phyloP scores from a whole-genome alignment of 2,329 filamentous ascomycete species.

The Thielaviopsis ethacetica region DNA sequence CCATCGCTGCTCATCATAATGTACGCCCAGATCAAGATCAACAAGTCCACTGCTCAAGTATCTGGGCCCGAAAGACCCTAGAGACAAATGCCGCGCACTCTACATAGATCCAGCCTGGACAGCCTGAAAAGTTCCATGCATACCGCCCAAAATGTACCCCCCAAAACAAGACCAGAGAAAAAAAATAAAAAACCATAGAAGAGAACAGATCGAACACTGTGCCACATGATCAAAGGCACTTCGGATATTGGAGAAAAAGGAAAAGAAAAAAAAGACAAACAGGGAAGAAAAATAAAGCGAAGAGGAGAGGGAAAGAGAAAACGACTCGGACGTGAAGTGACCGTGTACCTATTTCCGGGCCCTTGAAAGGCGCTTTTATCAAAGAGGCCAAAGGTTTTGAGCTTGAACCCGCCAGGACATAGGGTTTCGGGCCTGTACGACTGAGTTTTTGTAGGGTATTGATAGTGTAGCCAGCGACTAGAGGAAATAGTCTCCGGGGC shows the following conservation, averaged over 20 bases:
- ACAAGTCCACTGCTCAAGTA: not conserved
- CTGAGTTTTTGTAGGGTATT: not conserved
- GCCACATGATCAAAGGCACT: not conserved
- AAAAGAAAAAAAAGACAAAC: not conserved
- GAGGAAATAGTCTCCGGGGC: constrained; percentile 56
- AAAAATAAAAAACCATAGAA: not conserved
- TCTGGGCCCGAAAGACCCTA: not conserved
- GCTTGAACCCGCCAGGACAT: not conserved
- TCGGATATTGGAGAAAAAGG: not conserved
- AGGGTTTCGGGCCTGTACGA: not conserved
- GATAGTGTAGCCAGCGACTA: constrained; percentile 19
- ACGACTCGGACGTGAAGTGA: not conserved
- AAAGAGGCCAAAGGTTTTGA: not conserved
- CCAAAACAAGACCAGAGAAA: not conserved
- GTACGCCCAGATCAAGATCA: not conserved
- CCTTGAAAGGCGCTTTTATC: not conserved
- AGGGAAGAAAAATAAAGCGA: not conserved
- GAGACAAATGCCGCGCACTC: not conserved
- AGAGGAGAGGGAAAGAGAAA: not conserved
- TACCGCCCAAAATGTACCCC: not conserved
- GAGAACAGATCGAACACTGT: not conserved
- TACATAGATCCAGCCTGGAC: not conserved
- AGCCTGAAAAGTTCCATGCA: not conserved
- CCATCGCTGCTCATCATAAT: not conserved
- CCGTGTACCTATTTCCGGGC: not conserved